A percentile compares a stretch with the other conserved stretches of the same genome.
These are phyloP conservation scores for Obelidium mucronatum DNA, from an alignment of 192 early-diverging fungal species.

Conservation along the genomic window DNA sequence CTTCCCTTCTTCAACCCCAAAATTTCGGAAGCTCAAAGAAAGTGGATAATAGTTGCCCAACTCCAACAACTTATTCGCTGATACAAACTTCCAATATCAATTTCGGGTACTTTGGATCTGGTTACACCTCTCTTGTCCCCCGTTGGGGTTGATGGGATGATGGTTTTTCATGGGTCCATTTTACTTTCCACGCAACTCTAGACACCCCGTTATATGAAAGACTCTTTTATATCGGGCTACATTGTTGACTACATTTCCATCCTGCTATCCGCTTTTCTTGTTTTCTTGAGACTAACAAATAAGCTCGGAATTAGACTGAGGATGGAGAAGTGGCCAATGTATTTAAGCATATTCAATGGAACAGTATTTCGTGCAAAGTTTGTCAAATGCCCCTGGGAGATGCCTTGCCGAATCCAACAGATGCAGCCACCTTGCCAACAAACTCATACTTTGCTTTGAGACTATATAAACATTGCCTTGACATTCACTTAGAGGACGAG, in stretches of 20 bases:
- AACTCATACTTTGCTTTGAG: slow-evolving; percentile 26
- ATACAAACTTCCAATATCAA: slow-evolving; percentile 58
- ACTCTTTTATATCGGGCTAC: slow-evolving; percentile 36
- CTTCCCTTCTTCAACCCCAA: neutral
- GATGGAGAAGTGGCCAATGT: slow-evolving; percentile 3
- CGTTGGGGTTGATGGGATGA: neutral
- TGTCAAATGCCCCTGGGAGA: slow-evolving; percentile 40
- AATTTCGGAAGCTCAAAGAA: slow-evolving; percentile 26
- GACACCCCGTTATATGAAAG: slow-evolving; percentile 37
- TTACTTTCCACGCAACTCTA: slow-evolving; percentile 6
- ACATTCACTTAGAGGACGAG: neutral
- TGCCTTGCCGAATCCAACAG: slow-evolving; percentile 19
- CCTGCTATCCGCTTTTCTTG: neutral
- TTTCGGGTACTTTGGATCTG: neutral
- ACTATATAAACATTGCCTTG: slow-evolving; percentile 30
- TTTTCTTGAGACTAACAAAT: slow-evolving; percentile 5
- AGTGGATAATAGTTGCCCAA: slow-evolving; percentile 39
- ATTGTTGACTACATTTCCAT: slow-evolving; percentile 37
- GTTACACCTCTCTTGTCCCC: neutral
- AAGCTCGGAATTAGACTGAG: neutral
- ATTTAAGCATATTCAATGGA: slow-evolving; percentile 37
- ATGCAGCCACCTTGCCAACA: neutral
- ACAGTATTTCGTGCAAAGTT: slow-evolving; percentile 20
- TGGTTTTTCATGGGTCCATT: neutral
- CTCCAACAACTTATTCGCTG: slow-evolving; percentile 32